Base-by-base conservation (phyloP, 768 basidiomycete species). In the Brasilioporus rufonigricans region DNA sequence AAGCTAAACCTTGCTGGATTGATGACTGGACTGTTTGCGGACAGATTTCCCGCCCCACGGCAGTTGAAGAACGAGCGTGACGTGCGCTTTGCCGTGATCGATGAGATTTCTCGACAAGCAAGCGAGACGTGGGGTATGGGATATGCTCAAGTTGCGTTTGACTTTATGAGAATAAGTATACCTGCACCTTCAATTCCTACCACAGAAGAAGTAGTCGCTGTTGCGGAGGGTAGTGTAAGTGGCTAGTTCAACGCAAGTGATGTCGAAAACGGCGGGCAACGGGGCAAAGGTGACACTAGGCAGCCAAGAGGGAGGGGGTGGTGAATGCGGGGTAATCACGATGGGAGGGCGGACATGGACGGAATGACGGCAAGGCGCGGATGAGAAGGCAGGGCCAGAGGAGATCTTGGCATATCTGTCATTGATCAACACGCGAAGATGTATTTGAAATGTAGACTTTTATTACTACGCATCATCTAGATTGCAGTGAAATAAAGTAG, bases 51-150 rank as follows among this genome's bases (percentile, higher is more conserved):
- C 31, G 76, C 78, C 4, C 79, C 84, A 23, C 70, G 75, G 19
- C 56, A 71, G 65, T 40, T 60, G 59, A 58, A 76, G 31, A 48
- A 54, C n/a, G 31, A 39, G 10, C 48, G 74, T 46, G 61, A 69
- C 51, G 55, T 62, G 31, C 76, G 78, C n/a, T 56, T 70, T 52
- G 71, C 71, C n/a, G 71, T 85, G 38, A 79, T 86, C 39, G 68
- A 72, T 16, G 86, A 88, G 62, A 81, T 88, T 39, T 81, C 83
- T 63, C 67, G 77, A 16, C 83, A 86, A 61, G 86, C 84, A n/a
- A 83, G 74, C 38, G 73, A 74, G 57, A 77, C 82, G 8, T 88
- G 86, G 84, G 78, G 68, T 21, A 65, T 73, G 52, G 73, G 70
- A n/a, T 58, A 57, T 14, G 84, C 80, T 0, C 66, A 73, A 14